Evolutionary conservation across 768 basidiomycete species (phyloP), one percentile per base, ranked within the genome.

Genomic region (Nidularia pulvinata): DNA sequence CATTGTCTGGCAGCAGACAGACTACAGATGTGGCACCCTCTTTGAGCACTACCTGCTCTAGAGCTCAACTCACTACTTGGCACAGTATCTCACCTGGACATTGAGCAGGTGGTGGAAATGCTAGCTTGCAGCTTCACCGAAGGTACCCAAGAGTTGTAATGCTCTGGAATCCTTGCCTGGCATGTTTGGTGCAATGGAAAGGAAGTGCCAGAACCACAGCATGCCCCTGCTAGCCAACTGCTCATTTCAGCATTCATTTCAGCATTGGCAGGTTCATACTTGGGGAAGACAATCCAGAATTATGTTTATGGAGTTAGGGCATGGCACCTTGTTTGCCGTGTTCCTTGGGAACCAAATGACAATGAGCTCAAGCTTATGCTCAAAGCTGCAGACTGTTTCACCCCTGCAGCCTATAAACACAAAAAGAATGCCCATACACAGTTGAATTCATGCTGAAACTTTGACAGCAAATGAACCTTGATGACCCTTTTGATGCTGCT

Each of bases 291-390:
- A 0, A 55, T 80, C 0, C 35, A 48, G 1, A 79, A 78, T 60
- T 78, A 75, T 50, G 19, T 78, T 0, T 55, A 57, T 1, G 73
- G 70, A 0, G 44, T 81, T 1, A 58, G 69, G 1, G 77, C 79
- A 2, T 83, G 79, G 79, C 78, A 83, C 56, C 61, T 72, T 1
- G 48, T 81, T 0, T 77, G 81, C 52, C 64, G 76, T 0, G 4
- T 74, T 0, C 44, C 30, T 0, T 80, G 73, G 72, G 44, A 11
- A 0, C 51, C 71, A 1, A 56, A 73, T 30, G 44, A 64, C 0
- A 42, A 46, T 0, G 60, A 70, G 19, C 33, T 74, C 11, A 61
- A 72, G 0, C 53, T 63, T 0, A 33, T 74, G 0, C 57, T 80
- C 0, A 59, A 57, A 19, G 74, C 62, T 0, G 72, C 73, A 1